phyloP scores from a whole-genome alignment of 2,329 filamentous ascomycete genomes.

The Colletotrichum euphorbiae region DNA sequence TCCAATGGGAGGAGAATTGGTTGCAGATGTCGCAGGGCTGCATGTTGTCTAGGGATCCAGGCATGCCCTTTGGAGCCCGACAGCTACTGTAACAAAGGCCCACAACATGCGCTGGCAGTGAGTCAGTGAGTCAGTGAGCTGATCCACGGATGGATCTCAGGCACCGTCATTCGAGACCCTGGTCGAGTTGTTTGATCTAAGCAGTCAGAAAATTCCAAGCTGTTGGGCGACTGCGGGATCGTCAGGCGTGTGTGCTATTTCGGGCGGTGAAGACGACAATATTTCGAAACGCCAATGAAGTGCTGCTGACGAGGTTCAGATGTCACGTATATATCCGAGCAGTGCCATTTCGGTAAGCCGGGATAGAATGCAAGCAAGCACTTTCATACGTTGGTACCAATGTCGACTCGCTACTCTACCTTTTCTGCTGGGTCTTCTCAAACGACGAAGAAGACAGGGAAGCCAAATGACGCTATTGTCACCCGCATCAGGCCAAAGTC shows the following conservation, averaged over 20 bases:
- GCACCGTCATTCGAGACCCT: conserved; percentile 25
- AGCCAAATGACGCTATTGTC: conserved; percentile 9
- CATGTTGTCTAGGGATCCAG: conserved; percentile 31
- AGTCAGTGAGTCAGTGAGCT: conserved; percentile 38
- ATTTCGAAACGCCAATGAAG: conserved; percentile 26
- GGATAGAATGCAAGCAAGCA: conserved; percentile 1
- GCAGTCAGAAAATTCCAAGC: not conserved
- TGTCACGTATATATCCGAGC: conserved; percentile 36
- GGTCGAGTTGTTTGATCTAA: conserved; percentile 17
- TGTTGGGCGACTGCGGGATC: conserved; percentile 17
- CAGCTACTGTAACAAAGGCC: conserved; percentile 26
- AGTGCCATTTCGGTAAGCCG: conserved; percentile 33
- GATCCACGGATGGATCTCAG: conserved; percentile 34
- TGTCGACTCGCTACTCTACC: conserved; percentile 3
- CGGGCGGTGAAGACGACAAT: not conserved
- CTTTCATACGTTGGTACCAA: conserved; percentile 3
- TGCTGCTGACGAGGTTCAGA: conserved; percentile 19
- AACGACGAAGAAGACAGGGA: conserved; percentile 4
- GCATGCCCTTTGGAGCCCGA: conserved; percentile 18
- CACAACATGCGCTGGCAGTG: conserved; percentile 38
- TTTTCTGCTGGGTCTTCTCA: conserved; percentile 5
- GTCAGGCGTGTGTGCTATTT: conserved; percentile 9
- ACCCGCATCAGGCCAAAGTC: not conserved
- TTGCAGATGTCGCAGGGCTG: conserved; percentile 25
- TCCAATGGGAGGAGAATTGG: conserved; percentile 13